phyloP scores from a whole-genome alignment of 192 early-diverging fungal genomes.

The Backusella macrospora region DNA sequence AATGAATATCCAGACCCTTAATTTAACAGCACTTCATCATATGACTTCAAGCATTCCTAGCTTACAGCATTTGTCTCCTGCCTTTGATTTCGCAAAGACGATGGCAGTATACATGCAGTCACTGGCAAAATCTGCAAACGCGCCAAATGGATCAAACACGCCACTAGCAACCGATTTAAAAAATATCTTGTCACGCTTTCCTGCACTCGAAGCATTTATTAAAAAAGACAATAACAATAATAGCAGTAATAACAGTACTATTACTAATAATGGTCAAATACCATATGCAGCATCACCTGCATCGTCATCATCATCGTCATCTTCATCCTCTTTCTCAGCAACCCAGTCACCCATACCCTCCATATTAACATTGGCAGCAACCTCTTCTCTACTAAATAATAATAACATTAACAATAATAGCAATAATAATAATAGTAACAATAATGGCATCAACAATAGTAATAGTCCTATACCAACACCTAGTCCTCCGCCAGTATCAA shows the following conservation, averaged over 20 bases:
- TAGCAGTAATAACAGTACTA: too few relatives aligned
- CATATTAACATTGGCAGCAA: not conserved
- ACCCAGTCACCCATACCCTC: not conserved
- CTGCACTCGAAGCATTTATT: slow-evolving; percentile 6
- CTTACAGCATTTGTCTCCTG: slow-evolving; percentile 24
- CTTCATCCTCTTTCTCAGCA: not conserved
- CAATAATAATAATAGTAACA: not conserved
- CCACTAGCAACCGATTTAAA: slow-evolving; percentile 29
- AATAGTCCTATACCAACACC: not conserved
- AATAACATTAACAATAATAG: not conserved
- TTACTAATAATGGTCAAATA: not conserved
- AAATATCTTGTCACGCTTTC: slow-evolving; percentile 11
- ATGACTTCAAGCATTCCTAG: slow-evolving; percentile 22
- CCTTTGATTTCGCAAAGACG: slow-evolving; percentile 23
- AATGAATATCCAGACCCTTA: slow-evolving; percentile 25
- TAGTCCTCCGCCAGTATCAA: not conserved
- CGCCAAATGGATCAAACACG: not conserved
- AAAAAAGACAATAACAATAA: not conserved
- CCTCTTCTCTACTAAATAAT: too few relatives aligned
- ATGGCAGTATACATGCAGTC: slow-evolving; percentile 33
- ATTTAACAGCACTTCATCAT: slow-evolving; percentile 29
- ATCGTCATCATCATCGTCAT: not conserved
- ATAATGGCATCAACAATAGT: not conserved
- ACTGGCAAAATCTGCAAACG: slow-evolving; percentile 20
- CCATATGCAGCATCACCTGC: not conserved